Conservation (phyloP, 306 rosid species). For the Inga leiocalycina region DNA sequence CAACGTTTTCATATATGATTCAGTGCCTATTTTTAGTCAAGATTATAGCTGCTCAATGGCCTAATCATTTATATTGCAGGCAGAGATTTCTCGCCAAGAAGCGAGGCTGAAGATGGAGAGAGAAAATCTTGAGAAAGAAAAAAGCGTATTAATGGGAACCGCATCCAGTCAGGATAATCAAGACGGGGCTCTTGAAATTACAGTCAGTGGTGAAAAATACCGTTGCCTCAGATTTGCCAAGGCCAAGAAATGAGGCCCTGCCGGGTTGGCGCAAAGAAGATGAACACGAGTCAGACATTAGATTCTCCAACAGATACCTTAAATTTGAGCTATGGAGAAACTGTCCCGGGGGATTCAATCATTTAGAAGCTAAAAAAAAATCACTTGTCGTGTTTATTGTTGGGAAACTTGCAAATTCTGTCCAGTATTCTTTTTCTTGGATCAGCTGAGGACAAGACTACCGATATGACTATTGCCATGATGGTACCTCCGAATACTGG, state of each 20-base stretch:
- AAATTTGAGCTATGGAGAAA: neutral
- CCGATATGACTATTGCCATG: neutral
- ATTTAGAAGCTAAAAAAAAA: neutral
- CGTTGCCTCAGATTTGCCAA: constrained; percentile 92
- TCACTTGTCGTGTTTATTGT: neutral
- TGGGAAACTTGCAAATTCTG: neutral
- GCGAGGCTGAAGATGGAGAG: constrained; percentile 94
- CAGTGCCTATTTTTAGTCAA: neutral
- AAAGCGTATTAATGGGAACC: constrained; percentile 94
- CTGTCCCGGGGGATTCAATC: neutral
- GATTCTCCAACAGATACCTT: neutral
- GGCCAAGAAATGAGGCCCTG: constrained; percentile 80
- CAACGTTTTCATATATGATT: constrained; percentile 13
- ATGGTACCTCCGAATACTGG: neutral
- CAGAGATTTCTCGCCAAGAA: constrained; percentile 92
- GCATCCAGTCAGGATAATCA: constrained; percentile 96
- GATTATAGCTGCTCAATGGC: neutral
- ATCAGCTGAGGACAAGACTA: neutral
- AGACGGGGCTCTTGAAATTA: constrained; percentile 96
- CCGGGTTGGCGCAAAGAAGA: neutral
- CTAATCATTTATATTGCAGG: constrained; percentile 47
- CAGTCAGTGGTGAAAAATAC: constrained; percentile 97
- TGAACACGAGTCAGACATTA: neutral
- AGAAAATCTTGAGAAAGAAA: constrained; percentile 96
- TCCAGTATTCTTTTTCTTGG: neutral